Evolutionary conservation across 2,329 filamentous ascomycete species (phyloP), one percentile per base, ranked within the genome.

Genomic region (Mycosphaerella sp.): DNA sequence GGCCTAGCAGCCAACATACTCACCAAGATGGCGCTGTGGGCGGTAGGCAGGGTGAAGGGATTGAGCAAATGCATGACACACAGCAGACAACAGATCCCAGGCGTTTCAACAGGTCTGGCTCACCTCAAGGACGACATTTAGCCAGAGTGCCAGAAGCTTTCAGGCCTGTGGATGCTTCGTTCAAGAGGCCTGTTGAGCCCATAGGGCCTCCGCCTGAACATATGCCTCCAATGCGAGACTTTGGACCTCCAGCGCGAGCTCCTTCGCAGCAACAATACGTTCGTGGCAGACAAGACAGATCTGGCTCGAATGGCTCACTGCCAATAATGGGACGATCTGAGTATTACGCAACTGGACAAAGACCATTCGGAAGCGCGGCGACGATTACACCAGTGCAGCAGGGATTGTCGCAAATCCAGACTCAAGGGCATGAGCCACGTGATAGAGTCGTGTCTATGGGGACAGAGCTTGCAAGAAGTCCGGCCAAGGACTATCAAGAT

Each of bases 61-160:
- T n/a, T 40, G 38, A 14, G 11, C 11, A 3, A 12, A 14, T 9
- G 2, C 38, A 14, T 14, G 14, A 4, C 11, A 40, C 38, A 4
- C 34, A 48, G 23, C 26, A 43, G 38, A 36, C 51, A 23, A 55
- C 53, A 2, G 56, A 56, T 11, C 61, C 56, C 34, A 49, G 62
- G 26, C 45, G 55, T 41, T 54, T 65, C 9, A 63, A 66, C 42
- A 64, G 61, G 38, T 53, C 56, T 9, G 58, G 62, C 6, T 57
- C 48, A 9, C 36, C 12, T 9, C 42, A 52, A 43, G 32, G 51
- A 48, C 9, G 59, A 44, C 29, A 46, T 43, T 38, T 59, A 3
- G 56, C 55, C 6, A 55, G 50, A 14, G 57, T 64, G 6, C 61
- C 62, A 9, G 61, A 65, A 45, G 59, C 64, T 39, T 66, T 65